A percentile compares a stretch with the other conserved stretches of the same genome.
These are phyloP conservation scores for Nitzschia sp. DNA, from an alignment of 108 stramenopile genomes.

Conservation along the genomic window DNA sequence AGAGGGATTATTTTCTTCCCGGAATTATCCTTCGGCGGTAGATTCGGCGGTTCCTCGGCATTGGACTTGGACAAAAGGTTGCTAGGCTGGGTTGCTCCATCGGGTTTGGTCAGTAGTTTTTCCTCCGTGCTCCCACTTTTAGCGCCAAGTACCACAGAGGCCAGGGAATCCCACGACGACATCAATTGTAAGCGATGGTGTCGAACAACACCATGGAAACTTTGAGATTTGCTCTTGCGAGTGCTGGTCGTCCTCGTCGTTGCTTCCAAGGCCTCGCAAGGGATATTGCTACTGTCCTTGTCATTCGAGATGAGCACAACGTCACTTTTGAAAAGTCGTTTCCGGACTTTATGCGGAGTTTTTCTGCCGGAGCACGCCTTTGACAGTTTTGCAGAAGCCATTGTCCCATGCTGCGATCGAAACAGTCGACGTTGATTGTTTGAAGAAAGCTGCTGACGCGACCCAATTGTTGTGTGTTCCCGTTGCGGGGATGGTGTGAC, in stretches of 20 bases:
- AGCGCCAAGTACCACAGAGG: background rate
- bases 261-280: background rate
- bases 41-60: background rate
- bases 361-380: background rate
- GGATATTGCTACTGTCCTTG: background rate
- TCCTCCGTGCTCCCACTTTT: background rate
- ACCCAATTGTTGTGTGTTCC: no score
- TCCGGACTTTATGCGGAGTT: background rate
- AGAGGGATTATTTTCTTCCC: slow-evolving; percentile 5
- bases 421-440: background rate
- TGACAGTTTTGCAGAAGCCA: no score
- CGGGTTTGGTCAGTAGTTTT: background rate
- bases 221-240: background rate
- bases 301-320: background rate
- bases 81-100: background rate
- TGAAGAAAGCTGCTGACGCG: background rate
- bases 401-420: background rate
- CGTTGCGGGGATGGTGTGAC: no score
- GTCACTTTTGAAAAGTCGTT: background rate
- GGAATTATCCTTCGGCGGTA: background rate
- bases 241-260: background rate
- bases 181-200: background rate
- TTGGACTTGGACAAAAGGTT: no score
- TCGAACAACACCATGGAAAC: background rate
- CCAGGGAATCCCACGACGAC: slow-evolving; percentile 13